phyloP scores from a whole-genome alignment of 2,329 filamentous ascomycete genomes.

The Colletotrichum lini region DNA sequence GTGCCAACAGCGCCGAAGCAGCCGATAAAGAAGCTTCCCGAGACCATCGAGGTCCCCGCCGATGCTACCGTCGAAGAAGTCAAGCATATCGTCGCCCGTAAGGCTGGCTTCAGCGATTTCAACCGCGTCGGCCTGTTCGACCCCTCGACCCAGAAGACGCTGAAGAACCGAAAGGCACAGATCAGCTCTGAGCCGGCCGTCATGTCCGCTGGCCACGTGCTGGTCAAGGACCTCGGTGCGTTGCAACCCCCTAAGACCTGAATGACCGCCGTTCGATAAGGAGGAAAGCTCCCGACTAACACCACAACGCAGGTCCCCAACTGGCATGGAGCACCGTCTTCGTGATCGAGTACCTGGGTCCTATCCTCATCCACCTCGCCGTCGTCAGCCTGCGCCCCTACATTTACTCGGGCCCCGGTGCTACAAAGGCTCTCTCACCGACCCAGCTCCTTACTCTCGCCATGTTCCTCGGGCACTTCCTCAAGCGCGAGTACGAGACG shows the following conservation, averaged over 20 bases:
- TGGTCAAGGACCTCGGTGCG: constrained; percentile 94
- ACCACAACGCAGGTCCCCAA: constrained; percentile 76
- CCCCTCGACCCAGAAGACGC: constrained; percentile 71
- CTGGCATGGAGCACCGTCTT: constrained; percentile 95
- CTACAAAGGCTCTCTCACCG: constrained; percentile 68
- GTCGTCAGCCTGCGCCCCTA: constrained; percentile 80
- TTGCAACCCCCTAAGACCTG: constrained; percentile 6
- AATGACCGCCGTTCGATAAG: not conserved
- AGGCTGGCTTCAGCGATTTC: constrained; percentile 66
- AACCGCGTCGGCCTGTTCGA: constrained; percentile 76
- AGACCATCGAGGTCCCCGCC: constrained; percentile 62
- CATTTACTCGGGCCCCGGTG: constrained; percentile 59
- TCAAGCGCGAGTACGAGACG: constrained; percentile 96
- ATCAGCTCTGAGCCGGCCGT: constrained; percentile 65
- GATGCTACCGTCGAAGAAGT: constrained; percentile 72
- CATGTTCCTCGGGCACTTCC: constrained; percentile 86
- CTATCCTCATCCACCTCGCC: constrained; percentile 87
- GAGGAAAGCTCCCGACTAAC: constrained; percentile 9
- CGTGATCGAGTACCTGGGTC: constrained; percentile 94
- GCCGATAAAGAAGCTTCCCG: constrained; percentile 68
- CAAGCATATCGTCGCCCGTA: constrained; percentile 68
- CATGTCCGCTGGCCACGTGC: constrained; percentile 69
- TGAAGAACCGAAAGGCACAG: constrained; percentile 73
- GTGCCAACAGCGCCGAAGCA: constrained; percentile 59
- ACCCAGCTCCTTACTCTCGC: constrained; percentile 81